These are phyloP conservation scores for Lactifluus volemus DNA, from an alignment of 768 basidiomycete species.

Conservation along the genomic window DNA sequence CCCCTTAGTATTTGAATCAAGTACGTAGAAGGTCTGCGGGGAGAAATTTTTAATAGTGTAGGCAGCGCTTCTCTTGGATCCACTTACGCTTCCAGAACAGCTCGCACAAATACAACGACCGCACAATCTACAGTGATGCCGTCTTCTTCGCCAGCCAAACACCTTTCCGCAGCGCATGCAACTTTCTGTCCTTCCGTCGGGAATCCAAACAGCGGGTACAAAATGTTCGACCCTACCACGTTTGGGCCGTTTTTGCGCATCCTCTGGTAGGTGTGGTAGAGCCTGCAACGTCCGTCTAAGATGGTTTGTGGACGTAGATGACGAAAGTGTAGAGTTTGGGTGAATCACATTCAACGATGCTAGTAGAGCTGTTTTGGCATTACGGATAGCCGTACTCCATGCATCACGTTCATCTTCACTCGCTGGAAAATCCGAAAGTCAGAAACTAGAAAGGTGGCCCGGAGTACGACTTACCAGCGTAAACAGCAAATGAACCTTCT, in stretches of 20 bases:
- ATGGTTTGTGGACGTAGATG: constrained; percentile 67
- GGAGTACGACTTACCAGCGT: constrained; percentile 42
- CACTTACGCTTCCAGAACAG: constrained; percentile 68
- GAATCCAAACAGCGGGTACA: constrained; percentile 89
- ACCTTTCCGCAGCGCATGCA: constrained; percentile 78
- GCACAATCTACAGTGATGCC: constrained; percentile 84
- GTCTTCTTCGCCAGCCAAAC: constrained; percentile 71
- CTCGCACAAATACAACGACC: constrained; percentile 78
- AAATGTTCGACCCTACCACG: constrained; percentile 66
- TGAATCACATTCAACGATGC: constrained; percentile 59
- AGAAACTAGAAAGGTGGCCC: background rate
- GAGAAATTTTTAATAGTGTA: constrained; percentile 1
- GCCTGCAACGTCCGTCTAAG: constrained; percentile 67
- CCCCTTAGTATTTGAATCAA: constrained; percentile 41
- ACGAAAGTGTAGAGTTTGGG: constrained; percentile 75
- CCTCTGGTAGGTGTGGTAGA: constrained; percentile 54
- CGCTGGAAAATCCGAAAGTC: constrained; percentile 27
- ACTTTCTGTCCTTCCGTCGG: constrained; percentile 69
- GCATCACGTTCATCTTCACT: constrained; percentile 49
- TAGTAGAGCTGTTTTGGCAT: constrained; percentile 64
- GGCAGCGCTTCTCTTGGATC: background rate
- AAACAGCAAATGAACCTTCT: constrained; percentile 65
- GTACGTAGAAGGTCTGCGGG: constrained; percentile 72
- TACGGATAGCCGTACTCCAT: constrained; percentile 61
- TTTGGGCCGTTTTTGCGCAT: constrained; percentile 30